Conservation (phyloP, 805 yeast species). For the Sugiyamaella floridensis region DNA sequence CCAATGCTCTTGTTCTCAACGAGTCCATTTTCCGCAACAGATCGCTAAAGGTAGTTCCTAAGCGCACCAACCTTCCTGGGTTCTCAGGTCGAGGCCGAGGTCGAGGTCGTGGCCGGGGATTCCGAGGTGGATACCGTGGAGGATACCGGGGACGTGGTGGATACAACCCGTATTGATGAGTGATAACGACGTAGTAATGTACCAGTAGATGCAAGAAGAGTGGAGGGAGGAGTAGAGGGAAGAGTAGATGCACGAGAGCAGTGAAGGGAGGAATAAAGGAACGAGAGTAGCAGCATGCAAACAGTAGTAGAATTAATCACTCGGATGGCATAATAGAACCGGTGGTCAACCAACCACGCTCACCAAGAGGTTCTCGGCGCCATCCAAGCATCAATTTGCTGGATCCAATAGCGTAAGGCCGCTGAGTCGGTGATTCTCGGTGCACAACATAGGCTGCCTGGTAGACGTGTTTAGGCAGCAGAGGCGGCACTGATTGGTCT, state of each 20-base stretch:
- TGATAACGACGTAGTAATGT: not conserved
- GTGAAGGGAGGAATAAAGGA: not conserved
- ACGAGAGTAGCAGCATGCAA: no score
- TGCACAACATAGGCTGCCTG: conserved; percentile 24
- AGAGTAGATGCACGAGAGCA: no score
- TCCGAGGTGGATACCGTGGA: conserved; percentile 35
- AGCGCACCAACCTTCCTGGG: conserved; percentile 79
- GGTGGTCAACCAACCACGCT: conserved; percentile 28
- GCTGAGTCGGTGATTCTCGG: conserved; percentile 10
- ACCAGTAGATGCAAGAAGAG: not conserved
- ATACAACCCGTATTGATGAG: conserved; percentile 37
- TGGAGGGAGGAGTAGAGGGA: not conserved
- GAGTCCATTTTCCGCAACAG: conserved; percentile 64
- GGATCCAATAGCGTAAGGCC: conserved; percentile 10
- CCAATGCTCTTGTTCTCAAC: conserved; percentile 57
- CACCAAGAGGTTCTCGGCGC: conserved; percentile 34
- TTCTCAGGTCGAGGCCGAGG: conserved; percentile 48
- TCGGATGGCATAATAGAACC: conserved; percentile 7
- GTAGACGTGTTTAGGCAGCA: conserved; percentile 26
- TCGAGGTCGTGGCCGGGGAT: conserved; percentile 39
- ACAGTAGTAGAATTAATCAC: not conserved
- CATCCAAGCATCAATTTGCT: conserved; percentile 26
- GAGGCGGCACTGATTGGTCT: conserved; percentile 4
- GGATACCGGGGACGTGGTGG: conserved; percentile 37
- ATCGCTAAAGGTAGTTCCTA: conserved; percentile 63